Evolutionary conservation across 139 green algal species (phyloP).

Genomic region (Chloropicon primus): DNA sequence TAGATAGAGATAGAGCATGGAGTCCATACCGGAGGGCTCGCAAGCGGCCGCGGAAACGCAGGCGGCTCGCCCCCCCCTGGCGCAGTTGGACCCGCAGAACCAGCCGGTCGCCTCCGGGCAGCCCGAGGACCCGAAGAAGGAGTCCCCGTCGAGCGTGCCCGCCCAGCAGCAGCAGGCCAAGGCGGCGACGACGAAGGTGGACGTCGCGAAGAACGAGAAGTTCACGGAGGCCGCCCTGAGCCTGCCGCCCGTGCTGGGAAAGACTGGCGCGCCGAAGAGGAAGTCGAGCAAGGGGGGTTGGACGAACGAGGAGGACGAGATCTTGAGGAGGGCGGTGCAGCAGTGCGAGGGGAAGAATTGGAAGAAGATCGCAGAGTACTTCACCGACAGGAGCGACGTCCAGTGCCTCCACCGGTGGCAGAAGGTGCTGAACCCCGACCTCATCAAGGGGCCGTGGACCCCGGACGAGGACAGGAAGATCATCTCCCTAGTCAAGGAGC

Average conservation of each 20-base stretch:
- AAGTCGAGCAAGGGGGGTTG: conserved; percentile 30
- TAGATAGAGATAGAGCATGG: no score
- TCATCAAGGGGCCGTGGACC: conserved; percentile 72
- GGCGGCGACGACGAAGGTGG: neutral
- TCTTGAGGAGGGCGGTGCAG: conserved; percentile 51
- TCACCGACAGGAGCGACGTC: conserved; percentile 60
- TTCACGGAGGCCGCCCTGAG: neutral
- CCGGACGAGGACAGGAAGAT: conserved; percentile 40
- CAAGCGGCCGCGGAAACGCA: no score
- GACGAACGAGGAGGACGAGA: conserved; percentile 49
- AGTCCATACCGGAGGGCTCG: no score
- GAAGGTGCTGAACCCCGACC: conserved; percentile 73
- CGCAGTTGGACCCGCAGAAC: no score
- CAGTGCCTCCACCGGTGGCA: conserved; percentile 81
- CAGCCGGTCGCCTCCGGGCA: no score
- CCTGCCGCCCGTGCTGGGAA: neutral
- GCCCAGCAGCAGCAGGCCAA: neutral
- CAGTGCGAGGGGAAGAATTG: conserved; percentile 62
- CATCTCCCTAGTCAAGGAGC: conserved; percentile 29
- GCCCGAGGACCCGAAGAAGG: no score
- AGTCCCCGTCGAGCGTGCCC: no score
- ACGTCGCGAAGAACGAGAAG: neutral
- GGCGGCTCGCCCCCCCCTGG: no score
- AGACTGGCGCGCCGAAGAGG: conserved; percentile 29
- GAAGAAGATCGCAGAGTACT: conserved; percentile 70